phyloP scores from a whole-genome alignment of 345 rosid genomes.

The Adansonia digitata region DNA sequence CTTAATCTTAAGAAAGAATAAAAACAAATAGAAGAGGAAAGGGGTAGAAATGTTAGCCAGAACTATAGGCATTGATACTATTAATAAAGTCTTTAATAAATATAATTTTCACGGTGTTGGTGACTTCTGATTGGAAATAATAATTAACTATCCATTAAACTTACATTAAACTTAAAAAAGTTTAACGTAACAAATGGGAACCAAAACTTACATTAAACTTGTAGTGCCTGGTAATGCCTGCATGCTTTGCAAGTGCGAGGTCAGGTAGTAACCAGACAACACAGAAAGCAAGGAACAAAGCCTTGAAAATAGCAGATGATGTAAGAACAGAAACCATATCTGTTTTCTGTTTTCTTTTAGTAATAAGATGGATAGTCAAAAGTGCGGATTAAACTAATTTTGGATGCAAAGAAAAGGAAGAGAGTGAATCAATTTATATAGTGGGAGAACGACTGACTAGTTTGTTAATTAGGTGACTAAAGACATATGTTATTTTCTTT shows the following conservation, averaged over 20 bases:
- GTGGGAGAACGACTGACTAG: not conserved
- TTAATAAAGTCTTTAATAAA: no score
- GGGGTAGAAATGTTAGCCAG: not conserved
- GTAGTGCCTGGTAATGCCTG: conserved; percentile 37
- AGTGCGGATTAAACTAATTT: not conserved
- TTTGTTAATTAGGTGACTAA: not conserved
- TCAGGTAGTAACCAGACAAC: not conserved
- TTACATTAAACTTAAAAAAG: no score
- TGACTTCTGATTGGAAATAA: no score
- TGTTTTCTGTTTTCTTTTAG: not conserved
- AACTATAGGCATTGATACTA: no score
- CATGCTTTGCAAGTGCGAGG: conserved; percentile 7
- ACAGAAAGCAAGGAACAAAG: not conserved
- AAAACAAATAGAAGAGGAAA: not conserved
- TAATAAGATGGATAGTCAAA: not conserved
- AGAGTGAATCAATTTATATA: conserved; percentile 4
- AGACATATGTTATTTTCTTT: not conserved
- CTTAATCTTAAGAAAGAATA: conserved; percentile 27
- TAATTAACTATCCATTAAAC: no score
- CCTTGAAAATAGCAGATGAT: not conserved
- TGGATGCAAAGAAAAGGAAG: not conserved
- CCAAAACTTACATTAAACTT: conserved; percentile 27
- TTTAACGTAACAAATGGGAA: not conserved
- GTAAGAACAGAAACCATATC: conserved; percentile 3
- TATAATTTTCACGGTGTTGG: no score